A percentile compares a stretch with the other conserved stretches of the same genome.
phyloP scores from a whole-genome alignment of 345 rosid species.

The Camelina laxa region DNA sequence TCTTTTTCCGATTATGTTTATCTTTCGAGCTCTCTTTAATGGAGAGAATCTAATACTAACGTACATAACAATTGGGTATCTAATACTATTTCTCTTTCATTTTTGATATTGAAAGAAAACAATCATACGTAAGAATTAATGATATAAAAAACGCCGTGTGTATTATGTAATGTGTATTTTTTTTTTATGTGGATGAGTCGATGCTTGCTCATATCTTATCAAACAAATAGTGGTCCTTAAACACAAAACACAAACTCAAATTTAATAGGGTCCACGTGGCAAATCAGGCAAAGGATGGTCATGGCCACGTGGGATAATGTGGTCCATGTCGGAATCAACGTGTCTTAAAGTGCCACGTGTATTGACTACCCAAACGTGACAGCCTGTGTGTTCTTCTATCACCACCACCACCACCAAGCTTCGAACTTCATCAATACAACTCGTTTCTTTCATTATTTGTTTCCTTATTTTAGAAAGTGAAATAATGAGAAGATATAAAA shows the following conservation, averaged over 20 bases:
- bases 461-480: neutral
- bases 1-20: too few species aligned
- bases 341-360: constrained; percentile 40
- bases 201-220: constrained; percentile 20
- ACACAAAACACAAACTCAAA: constrained; percentile 41
- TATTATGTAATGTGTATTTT: constrained; percentile 17
- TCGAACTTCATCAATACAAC: neutral
- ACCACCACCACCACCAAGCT: constrained; percentile 1
- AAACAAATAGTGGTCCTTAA: constrained; percentile 39
- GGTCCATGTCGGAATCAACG: constrained; percentile 41
- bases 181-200: constrained; percentile 20
- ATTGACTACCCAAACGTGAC: constrained; percentile 19
- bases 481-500: neutral
- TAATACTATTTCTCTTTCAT: neutral
- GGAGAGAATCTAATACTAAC: too few species aligned
- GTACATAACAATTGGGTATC: too few species aligned
- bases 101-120: neutral
- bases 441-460: neutral
- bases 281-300: constrained; percentile 41
- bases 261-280: constrained; percentile 37
- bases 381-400: constrained; percentile 28
- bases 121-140: neutral
- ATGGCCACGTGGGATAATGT: constrained; percentile 42
- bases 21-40: too few species aligned
- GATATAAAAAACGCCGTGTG: constrained; percentile 20